Conservation (phyloP, 495 filamentous ascomycete species). For the Neurospora sp. region DNA sequence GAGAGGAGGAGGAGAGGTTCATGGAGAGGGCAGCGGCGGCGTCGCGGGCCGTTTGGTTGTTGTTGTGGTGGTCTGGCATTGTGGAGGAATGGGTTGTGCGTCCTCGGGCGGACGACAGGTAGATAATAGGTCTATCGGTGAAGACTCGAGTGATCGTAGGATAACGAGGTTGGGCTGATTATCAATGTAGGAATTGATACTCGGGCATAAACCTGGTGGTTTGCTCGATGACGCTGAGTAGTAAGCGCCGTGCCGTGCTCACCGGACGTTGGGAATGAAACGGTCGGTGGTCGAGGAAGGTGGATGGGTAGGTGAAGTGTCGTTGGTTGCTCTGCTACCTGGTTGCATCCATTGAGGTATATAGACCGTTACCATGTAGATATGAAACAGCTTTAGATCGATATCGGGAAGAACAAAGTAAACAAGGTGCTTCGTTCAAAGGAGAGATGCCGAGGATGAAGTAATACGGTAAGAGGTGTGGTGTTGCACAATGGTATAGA, state of each 20-base stretch:
- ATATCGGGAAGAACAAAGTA: not conserved
- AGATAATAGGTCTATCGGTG: not conserved
- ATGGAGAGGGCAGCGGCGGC: slow-evolving; percentile 17
- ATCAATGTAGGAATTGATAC: slow-evolving; percentile 5
- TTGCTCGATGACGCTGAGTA: not conserved
- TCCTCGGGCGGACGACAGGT: not conserved
- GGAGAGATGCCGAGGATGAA: not conserved
- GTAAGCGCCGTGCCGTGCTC: not conserved
- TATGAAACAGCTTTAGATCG: not conserved
- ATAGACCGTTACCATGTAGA: not conserved
- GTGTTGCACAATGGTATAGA: not conserved
- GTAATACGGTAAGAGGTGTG: not conserved
- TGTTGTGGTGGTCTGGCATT: slow-evolving; percentile 18
- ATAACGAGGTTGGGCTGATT: not conserved
- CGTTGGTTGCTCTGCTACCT: not conserved
- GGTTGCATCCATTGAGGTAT: not conserved
- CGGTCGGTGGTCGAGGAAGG: not conserved
- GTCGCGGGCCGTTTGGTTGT: slow-evolving; percentile 4
- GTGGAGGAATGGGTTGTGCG: not conserved
- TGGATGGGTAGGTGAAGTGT: not conserved
- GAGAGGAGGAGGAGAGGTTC: slow-evolving; percentile 7
- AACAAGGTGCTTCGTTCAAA: not conserved
- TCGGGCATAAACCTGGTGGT: not conserved
- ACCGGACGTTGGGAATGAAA: not conserved
- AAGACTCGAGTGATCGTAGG: not conserved